A percentile compares a stretch with the other conserved stretches of the same genome.
Conservation (phyloP, 495 filamentous ascomycete genomes). For the Aspergillus ellipticus region DNA sequence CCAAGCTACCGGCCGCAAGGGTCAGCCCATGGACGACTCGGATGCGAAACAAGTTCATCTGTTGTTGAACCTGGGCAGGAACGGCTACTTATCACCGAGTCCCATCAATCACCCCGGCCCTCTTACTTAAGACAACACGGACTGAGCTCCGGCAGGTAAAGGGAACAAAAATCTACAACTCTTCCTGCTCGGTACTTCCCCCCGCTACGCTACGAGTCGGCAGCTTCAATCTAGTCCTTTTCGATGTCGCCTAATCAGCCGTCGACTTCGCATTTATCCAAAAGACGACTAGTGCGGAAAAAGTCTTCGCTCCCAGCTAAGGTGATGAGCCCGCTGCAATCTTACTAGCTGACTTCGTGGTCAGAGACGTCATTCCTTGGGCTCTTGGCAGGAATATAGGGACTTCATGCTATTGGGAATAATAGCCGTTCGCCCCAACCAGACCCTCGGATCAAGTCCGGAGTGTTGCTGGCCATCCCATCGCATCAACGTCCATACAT, state of each 20-base stretch:
- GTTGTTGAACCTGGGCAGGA: not conserved
- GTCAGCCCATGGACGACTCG: not conserved
- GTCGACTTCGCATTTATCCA: not conserved
- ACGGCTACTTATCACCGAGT: not conserved
- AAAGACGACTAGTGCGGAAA: too few species aligned
- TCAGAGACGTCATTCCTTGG: too few species aligned
- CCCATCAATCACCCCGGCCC: not conserved
- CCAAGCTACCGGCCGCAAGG: not conserved
- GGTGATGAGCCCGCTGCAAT: too few species aligned
- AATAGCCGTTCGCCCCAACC: not conserved
- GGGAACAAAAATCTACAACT: too few species aligned
- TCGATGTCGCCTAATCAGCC: not conserved
- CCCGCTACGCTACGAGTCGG: not conserved
- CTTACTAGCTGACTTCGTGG: too few species aligned
- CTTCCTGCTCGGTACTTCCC: not conserved
- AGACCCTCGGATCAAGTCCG: not conserved
- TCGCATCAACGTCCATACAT: not conserved
- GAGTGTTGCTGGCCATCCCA: too few species aligned
- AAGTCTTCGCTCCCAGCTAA: too few species aligned
- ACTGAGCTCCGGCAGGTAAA: not conserved
- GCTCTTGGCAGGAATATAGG: not conserved
- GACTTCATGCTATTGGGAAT: not conserved
- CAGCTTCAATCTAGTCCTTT: not conserved
- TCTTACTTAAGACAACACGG: not conserved
- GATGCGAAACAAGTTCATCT: not conserved